These are phyloP conservation scores for Peniophora sp. DNA, from an alignment of 1,284 basidiomycete species.

Conservation along the genomic window DNA sequence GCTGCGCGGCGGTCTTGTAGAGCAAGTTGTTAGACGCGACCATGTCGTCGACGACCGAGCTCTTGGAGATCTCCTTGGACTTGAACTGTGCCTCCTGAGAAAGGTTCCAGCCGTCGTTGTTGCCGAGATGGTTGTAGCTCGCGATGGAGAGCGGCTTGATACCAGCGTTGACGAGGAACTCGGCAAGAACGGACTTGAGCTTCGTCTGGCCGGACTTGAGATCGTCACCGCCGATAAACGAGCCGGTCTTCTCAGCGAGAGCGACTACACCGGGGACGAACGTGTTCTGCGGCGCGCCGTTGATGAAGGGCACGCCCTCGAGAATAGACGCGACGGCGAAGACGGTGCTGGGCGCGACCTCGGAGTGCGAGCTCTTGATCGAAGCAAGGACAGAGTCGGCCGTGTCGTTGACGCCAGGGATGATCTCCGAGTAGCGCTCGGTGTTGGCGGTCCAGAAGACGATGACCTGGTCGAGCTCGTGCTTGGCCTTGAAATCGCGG, in stretches of 20 bases:
- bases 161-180: conserved; percentile 98
- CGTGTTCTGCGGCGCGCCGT: conserved; percentile 98
- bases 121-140: conserved; percentile 98
- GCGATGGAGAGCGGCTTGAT: conserved; percentile 98
- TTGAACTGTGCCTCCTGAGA: conserved; percentile 92
- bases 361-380: conserved; percentile 81
- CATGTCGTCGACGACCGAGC: conserved; percentile 97
- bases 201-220: conserved; percentile 95
- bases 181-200: conserved; percentile 92
- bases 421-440: conserved; percentile 94
- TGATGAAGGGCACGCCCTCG: conserved; percentile 93
- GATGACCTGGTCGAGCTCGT: conserved; percentile 82
- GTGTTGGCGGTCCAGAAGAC: conserved; percentile 99
- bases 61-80: conserved; percentile 98
- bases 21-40: conserved; percentile 86
- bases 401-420: conserved; percentile 94
- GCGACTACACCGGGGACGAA: conserved; percentile 95
- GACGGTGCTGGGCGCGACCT: conserved; percentile 92
- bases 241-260: conserved; percentile 83
- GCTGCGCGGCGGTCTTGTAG: conserved; percentile 71
- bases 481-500: conserved; percentile 82
- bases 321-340: conserved; percentile 96
- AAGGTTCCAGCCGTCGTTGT: conserved; percentile 95
- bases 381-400: conserved; percentile 81
- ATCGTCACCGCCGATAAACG: conserved; percentile 97